Evolutionary conservation across 495 filamentous ascomycete genomes (phyloP).

Genomic region (Aspergillus incahuasiensis): DNA sequence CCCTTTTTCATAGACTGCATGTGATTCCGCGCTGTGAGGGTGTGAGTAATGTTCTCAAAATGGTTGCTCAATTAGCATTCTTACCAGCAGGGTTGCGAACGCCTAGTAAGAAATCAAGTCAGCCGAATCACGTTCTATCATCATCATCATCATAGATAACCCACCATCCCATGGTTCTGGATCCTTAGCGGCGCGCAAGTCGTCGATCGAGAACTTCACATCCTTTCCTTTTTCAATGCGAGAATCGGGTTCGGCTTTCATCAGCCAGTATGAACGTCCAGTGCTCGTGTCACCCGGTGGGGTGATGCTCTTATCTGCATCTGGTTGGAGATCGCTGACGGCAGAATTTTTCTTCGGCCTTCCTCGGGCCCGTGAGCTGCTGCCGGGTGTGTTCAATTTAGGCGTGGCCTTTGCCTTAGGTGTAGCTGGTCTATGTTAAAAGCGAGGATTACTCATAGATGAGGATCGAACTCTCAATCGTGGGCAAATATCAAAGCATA

Average conservation of each 20-base stretch:
- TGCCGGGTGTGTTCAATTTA: slow-evolving; percentile 20
- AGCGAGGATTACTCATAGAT: neutral
- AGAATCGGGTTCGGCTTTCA: slow-evolving; percentile 92
- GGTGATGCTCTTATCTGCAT: slow-evolving; percentile 8
- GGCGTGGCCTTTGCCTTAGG: slow-evolving; percentile 8
- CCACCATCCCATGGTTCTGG: slow-evolving; percentile 89
- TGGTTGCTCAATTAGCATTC: slow-evolving; percentile 6
- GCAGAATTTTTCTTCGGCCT: slow-evolving; percentile 13
- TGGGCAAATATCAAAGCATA: no score
- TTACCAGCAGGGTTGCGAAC: slow-evolving; percentile 55
- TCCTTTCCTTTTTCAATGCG: slow-evolving; percentile 80
- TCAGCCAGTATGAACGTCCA: slow-evolving; percentile 68
- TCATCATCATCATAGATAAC: slow-evolving; percentile 14
- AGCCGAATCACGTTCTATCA: neutral
- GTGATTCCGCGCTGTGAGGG: slow-evolving; percentile 66
- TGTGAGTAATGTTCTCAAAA: slow-evolving; percentile 16
- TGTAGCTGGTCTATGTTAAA: neutral
- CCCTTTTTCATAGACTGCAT: slow-evolving; percentile 86
- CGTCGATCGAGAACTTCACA: slow-evolving; percentile 93
- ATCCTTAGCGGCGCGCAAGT: slow-evolving; percentile 60
- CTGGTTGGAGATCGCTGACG: slow-evolving; percentile 4
- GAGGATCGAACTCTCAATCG: neutral
- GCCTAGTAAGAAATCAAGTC: slow-evolving; percentile 32
- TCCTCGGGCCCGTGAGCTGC: slow-evolving; percentile 20
- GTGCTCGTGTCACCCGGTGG: no score